Evolutionary conservation across 257 asterid species (phyloP).

Genomic region (Ilex aquifolium): DNA sequence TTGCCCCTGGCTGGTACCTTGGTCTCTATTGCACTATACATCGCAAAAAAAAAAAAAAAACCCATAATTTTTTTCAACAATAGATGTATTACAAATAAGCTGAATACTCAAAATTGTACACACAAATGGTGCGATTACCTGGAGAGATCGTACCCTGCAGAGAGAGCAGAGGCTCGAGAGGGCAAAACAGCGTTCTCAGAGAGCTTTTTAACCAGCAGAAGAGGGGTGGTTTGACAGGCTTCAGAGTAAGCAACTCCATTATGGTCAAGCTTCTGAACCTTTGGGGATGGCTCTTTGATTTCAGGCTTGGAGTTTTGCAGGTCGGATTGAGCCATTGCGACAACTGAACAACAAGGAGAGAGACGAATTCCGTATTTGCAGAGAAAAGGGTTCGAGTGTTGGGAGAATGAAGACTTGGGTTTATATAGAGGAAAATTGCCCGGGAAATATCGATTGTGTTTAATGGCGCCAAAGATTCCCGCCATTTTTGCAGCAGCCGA

Average conservation of each 20-base stretch:
- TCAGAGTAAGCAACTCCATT: constrained; percentile 3
- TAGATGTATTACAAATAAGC: no score
- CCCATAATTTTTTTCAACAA: no score
- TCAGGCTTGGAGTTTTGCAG: constrained; percentile 12
- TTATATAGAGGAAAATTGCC: constrained; percentile 6
- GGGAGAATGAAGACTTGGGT: not conserved
- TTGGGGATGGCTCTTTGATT: constrained; percentile 21
- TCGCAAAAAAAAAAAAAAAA: not conserved
- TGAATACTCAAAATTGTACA: no score
- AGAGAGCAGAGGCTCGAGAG: constrained; percentile 27
- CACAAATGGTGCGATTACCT: constrained; percentile 7
- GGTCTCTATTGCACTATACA: constrained; percentile 43
- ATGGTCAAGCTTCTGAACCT: constrained; percentile 21
- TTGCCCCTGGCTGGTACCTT: constrained; percentile 77
- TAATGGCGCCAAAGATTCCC: constrained; percentile 46
- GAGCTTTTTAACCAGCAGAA: constrained; percentile 34
- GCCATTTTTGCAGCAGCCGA: constrained; percentile 15
- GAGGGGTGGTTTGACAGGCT: constrained; percentile 1
- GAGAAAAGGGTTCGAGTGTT: not conserved
- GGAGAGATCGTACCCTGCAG: constrained; percentile 46
- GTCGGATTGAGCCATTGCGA: constrained; percentile 2
- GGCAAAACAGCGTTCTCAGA: constrained; percentile 37
- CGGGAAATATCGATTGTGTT: not conserved
- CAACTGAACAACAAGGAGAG: constrained; percentile 1
- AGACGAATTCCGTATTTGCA: not conserved